Percentiles rank a stretch among this genome's conserved stretches.
Evolutionary conservation across 75 land plant genomes (phyloP).

Genomic region (Selaginella tamariscina): DNA sequence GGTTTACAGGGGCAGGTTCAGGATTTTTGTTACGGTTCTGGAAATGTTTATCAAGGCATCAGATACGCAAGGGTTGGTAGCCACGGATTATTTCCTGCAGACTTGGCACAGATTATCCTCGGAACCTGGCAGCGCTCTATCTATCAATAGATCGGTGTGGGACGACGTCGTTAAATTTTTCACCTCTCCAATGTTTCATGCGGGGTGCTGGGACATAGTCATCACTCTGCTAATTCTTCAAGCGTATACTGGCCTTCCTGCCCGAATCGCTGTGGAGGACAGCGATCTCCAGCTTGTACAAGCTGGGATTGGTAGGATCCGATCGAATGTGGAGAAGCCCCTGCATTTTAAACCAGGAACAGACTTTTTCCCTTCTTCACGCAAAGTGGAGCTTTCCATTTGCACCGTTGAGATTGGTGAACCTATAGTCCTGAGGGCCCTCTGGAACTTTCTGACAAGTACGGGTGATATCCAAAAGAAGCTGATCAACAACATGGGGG

Average conservation of each 20-base stretch:
- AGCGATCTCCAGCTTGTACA: background rate
- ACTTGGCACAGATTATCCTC: background rate
- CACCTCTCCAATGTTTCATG: background rate
- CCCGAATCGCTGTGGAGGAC: background rate
- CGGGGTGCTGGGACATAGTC: background rate
- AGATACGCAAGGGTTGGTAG: background rate
- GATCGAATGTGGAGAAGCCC: background rate
- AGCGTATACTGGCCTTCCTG: background rate
- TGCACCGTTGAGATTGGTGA: background rate
- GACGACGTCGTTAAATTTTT: background rate
- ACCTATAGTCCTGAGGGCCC: background rate
- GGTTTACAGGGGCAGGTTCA: background rate
- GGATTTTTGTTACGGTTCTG: background rate
- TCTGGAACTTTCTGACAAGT: background rate
- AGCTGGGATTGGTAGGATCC: background rate
- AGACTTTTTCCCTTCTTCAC: background rate
- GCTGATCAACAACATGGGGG: background rate
- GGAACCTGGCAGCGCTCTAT: background rate
- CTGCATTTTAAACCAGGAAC: background rate
- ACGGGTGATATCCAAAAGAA: background rate
- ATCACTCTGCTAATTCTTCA: background rate
- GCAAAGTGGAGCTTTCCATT: background rate
- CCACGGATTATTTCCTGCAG: background rate
- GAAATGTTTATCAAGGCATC: background rate
- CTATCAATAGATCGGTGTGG: background rate